These are phyloP conservation scores for Solanum virginianum DNA, from an alignment of 257 asterid genomes.

Conservation along the genomic window DNA sequence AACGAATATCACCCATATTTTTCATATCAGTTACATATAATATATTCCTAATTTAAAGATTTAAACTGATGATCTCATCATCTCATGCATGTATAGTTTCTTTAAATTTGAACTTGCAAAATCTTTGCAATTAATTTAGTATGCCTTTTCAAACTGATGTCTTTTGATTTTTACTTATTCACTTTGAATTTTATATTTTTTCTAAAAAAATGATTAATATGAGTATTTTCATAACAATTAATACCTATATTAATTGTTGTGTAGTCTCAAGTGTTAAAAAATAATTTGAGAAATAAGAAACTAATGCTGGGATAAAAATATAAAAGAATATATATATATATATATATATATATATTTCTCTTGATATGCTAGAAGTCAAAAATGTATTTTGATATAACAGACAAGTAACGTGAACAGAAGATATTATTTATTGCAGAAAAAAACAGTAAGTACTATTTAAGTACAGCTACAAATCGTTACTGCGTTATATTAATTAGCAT, in stretches of 20 bases:
- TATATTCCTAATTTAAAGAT: neutral
- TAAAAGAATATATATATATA: neutral
- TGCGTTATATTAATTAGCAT: neutral
- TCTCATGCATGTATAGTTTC: neutral
- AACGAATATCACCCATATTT: neutral
- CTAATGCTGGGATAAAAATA: neutral
- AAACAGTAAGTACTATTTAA: neutral
- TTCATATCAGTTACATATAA: neutral
- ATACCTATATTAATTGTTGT: neutral
- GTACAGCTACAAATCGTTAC: neutral
- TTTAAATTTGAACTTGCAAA: neutral
- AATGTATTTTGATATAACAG: no score
- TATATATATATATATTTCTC: neutral
- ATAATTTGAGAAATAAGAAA: neutral
- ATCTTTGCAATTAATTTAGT: neutral
- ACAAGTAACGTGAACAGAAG: neutral
- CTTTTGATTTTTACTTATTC: no score
- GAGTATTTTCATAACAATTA: no score
- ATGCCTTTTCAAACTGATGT: neutral
- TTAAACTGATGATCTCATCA: neutral
- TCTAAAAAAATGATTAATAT: no score
- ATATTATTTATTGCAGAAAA: neutral
- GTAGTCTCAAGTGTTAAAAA: neutral
- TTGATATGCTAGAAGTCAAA: neutral
- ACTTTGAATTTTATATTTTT: no score